Conservation (phyloP, 352 stramenopile species). For the Pythium plurisporium region DNA sequence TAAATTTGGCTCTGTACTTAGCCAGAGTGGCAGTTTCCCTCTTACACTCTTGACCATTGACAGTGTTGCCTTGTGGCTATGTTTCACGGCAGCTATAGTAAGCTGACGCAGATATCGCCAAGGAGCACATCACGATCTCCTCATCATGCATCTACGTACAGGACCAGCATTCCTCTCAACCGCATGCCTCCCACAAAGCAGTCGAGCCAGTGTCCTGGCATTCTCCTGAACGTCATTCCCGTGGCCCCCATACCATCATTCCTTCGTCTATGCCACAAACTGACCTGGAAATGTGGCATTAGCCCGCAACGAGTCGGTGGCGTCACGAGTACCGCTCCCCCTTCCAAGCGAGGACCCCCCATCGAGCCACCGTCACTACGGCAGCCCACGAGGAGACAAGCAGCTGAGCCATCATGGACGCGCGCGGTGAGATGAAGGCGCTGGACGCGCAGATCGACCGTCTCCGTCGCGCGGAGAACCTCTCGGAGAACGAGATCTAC, state of each 20-base stretch:
- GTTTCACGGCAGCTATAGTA: too few species aligned
- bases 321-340: slow-evolving; percentile 6
- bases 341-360: too few species aligned
- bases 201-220: not conserved
- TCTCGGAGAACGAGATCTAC: slow-evolving; percentile 95
- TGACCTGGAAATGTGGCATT: slow-evolving; percentile 5
- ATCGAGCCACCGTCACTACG: not conserved
- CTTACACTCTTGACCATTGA: too few species aligned
- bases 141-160: too few species aligned
- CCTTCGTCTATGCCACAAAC: not conserved
- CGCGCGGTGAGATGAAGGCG: slow-evolving; percentile 76
- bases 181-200: not conserved
- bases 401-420: slow-evolving; percentile 38
- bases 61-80: not conserved
- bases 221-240: slow-evolving; percentile 5
- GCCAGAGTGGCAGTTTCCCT: too few species aligned
- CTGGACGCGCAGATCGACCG: slow-evolving; percentile 95
- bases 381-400: not conserved
- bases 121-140: too few species aligned
- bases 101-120: too few species aligned
- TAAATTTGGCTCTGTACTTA: too few species aligned
- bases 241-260: not conserved
- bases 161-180: not conserved
- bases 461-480: slow-evolving; percentile 89
- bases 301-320: slow-evolving; percentile 6